phyloP scores from a whole-genome alignment of 1,284 basidiomycete species.

The Meira miltonrushii region DNA sequence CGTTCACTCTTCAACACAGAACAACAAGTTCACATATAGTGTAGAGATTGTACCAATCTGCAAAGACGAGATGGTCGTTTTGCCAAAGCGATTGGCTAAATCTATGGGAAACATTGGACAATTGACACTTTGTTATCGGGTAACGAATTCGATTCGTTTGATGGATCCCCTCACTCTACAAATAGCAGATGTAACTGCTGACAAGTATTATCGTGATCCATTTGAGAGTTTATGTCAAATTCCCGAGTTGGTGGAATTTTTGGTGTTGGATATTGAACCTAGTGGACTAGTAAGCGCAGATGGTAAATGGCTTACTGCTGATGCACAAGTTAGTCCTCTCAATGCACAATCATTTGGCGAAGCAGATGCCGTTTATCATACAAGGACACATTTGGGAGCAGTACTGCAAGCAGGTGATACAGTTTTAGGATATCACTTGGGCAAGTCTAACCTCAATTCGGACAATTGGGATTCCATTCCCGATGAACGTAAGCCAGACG shows the following conservation, averaged over 20 bases:
- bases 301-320: conserved; percentile 59
- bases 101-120: conserved; percentile 80
- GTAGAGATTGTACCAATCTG: conserved; percentile 95
- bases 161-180: conserved; percentile 84
- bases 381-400: conserved; percentile 88
- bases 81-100: conserved; percentile 76
- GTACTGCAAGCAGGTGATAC: conserved; percentile 94
- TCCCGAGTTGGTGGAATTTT: conserved; percentile 86
- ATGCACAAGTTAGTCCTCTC: conserved; percentile 85
- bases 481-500: conserved; percentile 71
- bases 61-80: conserved; percentile 92
- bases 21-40: conserved; percentile 96
- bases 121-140: conserved; percentile 77
- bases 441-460: conserved; percentile 87
- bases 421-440: conserved; percentile 82
- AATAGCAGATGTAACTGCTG: conserved; percentile 70
- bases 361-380: conserved; percentile 80
- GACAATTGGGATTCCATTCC: conserved; percentile 71
- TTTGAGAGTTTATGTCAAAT: conserved; percentile 77
- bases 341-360: conserved; percentile 62
- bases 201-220: conserved; percentile 84
- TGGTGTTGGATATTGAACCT: conserved; percentile 85
- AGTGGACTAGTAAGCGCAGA: conserved; percentile 24
- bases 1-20: conserved; percentile 84
- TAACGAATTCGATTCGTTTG: conserved; percentile 85